phyloP scores from a whole-genome alignment of 2,329 filamentous ascomycete genomes.

The Botrytis deweyae region DNA sequence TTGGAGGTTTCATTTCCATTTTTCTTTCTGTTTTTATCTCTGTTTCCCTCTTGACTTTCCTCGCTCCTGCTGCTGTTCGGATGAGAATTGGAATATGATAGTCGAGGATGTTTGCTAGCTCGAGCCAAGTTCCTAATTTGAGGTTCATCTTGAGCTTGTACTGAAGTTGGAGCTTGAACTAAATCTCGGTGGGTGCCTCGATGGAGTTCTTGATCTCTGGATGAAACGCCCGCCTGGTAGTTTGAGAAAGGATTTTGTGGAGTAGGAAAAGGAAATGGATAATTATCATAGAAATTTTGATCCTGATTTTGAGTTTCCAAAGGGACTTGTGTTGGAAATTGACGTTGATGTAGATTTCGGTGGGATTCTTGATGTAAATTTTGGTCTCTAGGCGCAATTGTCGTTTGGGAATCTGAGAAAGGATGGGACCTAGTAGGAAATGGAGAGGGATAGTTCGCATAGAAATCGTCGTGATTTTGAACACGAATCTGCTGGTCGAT shows the following conservation, averaged over 20 bases:
- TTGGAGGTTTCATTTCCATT: too few species aligned
- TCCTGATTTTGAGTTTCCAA: background rate
- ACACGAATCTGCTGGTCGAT: background rate
- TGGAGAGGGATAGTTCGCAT: background rate
- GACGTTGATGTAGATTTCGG: too few species aligned
- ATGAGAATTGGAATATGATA: background rate
- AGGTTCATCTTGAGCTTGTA: background rate
- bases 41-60: accelerated
- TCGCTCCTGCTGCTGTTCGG: accelerated
- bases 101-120: background rate
- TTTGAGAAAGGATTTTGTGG: too few species aligned
- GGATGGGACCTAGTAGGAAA: background rate
- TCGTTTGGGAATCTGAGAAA: background rate
- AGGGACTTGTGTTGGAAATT: background rate
- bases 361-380: background rate
- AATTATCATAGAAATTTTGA: background rate
- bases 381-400: accelerated
- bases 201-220: too few species aligned
- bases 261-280: background rate
- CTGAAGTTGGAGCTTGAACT: background rate
- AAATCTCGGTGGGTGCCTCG: too few species aligned
- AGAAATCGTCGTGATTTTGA: background rate
- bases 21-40: too few species aligned
- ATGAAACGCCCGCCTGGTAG: accelerated
- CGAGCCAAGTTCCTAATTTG: background rate